Evolutionary conservation across 1,284 basidiomycete genomes (phyloP), one percentile per base, ranked within the genome.

Genomic region (Rhodotorula sp.): DNA sequence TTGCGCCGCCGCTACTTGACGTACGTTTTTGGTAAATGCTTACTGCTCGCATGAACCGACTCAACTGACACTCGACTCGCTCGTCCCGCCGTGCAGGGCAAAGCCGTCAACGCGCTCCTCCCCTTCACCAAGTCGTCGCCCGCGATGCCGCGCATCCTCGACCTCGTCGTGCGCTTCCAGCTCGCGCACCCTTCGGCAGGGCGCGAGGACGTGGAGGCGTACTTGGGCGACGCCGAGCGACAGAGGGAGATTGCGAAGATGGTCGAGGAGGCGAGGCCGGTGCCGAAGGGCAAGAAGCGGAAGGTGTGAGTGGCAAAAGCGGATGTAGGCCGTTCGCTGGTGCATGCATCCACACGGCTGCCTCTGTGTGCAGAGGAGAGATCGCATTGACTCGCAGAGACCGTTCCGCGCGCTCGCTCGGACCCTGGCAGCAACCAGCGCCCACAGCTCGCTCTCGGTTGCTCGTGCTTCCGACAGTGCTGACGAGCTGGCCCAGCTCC

Each of bases 151-250:
- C 85, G 87, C 44, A 81, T 90, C 25, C 84, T 91, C n/a, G 82
- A 84, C 25, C 85, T 85, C 52, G 85, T 96, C 54, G 80, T 91
- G 34, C 86, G 88, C 72, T 96, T 92, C 91, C 92, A 94, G 79
- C 85, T 97, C 17, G 88, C 87, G 50, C 83, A 93, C 79, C 91
- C 93, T 0, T 78, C 84, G 3, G 85, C 84, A 0, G 86, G 87
- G 1, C 86, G 87, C 77, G 88, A 88, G 8, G 86, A 89, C 13
- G 92, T 91, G 78, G 80, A 84, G 45, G 79, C 79, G 34, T 96
- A 91, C 91, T 81, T 97, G 59, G 0, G 54, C 10, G 34, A n/a
- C 1, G 16, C n/a, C 4, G 60, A 49, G 45, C n/a, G 25, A 49
- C 34, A 21, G 17, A 49, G 3, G 7, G 50, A 44, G 57, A 19